Evolutionary conservation across 495 filamentous ascomycete genomes (phyloP), one percentile per base, ranked within the genome.

Genomic region (Pyrenopolyporus hunteri): DNA sequence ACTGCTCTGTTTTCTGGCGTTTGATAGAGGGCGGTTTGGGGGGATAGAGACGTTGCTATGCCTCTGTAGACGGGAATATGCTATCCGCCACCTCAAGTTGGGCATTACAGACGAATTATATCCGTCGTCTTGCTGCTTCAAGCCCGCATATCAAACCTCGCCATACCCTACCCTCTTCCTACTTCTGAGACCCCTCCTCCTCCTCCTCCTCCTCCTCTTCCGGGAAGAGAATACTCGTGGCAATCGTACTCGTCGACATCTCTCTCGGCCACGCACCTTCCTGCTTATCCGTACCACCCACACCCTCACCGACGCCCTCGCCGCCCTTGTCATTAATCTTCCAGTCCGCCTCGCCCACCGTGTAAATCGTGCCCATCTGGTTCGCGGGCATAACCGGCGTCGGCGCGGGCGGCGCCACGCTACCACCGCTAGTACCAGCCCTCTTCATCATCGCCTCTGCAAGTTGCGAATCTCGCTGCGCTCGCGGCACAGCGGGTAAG

Each of bases 171-270:
- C 26, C 26, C n/a, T n/a, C 6, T 28, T 26, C n/a, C 23, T 43
- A 39, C 36, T 6, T 45, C 13, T 25, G 8, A 14, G 9, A 23
- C 29, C 10, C 6, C 28, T 31, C 5, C 1, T 26, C 1, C 22
- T 19, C 26, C 9, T 43, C 17, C 3, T 48, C 5, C 25, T 64
- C 62, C 4, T 64, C 62, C 9, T 59, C 55, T 10, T 14, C 23
- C 1, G 62, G 62, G 33, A 64, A 64, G 2, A 64, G 26, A 13
- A 64, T 55, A 9, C 62, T 64, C n/a, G 62, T 59, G 14, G 43
- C 22, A 0, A 59, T 23, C 6, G 55, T 59, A 19, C 22, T 51
- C 16, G 9, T 2, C 7, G 62, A 64, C 4, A n/a, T n/a, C n/a
- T n/a, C n/a, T n/a, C n/a, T n/a, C n/a, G n/a, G n/a, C n/a, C n/a